Evolutionary conservation across 768 basidiomycete species (phyloP).

Genomic region (Panaeolus cyanescens): DNA sequence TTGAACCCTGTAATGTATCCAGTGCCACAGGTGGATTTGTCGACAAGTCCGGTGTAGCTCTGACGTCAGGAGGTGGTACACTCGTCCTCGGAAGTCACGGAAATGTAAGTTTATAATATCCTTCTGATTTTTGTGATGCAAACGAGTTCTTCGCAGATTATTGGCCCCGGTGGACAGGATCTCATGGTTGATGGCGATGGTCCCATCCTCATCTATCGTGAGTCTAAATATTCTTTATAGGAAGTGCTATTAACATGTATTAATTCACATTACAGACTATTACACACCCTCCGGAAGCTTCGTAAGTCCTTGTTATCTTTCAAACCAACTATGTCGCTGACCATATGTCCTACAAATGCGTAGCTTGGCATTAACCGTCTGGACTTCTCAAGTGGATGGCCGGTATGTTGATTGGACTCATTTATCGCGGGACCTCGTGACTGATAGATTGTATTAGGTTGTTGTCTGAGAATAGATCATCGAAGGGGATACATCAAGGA

Average conservation of each 20-base stretch:
- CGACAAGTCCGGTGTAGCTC: conserved; percentile 45
- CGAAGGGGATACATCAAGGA: neutral
- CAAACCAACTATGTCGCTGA: neutral
- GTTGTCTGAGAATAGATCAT: neutral
- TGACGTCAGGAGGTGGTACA: conserved; percentile 53
- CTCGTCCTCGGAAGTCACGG: conserved; percentile 48
- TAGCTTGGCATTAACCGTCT: conserved; percentile 49
- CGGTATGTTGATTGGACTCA: conserved; percentile 28
- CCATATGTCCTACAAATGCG: neutral
- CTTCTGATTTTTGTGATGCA: neutral
- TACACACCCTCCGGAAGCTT: conserved; percentile 48
- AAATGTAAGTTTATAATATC: conserved; percentile 26
- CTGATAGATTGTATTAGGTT: neutral
- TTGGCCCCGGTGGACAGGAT: conserved; percentile 60
- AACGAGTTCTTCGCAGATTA: conserved; percentile 31
- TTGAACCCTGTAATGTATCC: too few relatives aligned
- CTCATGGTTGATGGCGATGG: conserved; percentile 46
- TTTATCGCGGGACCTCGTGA: neutral
- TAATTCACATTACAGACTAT: conserved; percentile 37
- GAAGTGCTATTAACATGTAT: neutral
- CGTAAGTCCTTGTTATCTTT: conserved; percentile 27
- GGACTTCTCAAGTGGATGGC: conserved; percentile 53
- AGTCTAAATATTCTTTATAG: conserved; percentile 17
- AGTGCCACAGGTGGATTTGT: conserved; percentile 48
- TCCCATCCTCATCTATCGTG: conserved; percentile 52